Evolutionary conservation across 1,284 basidiomycete genomes (phyloP).

Genomic region (Heliocybe sulcata): DNA sequence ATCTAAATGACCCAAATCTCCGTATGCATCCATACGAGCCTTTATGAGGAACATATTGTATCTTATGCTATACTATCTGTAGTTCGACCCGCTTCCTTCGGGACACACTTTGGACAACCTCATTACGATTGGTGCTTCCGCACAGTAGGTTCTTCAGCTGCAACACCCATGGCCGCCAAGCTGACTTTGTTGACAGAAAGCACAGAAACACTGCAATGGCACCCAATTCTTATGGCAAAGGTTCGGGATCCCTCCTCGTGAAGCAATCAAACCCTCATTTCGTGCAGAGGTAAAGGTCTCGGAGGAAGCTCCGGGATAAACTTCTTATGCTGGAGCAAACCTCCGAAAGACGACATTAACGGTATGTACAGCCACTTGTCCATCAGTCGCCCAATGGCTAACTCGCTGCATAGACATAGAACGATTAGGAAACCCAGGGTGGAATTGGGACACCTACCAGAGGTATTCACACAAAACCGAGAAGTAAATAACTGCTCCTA

Average conservation of each 20-base stretch:
- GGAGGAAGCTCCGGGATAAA: conserved; percentile 13
- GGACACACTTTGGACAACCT: conserved; percentile 19
- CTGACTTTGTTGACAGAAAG: neutral
- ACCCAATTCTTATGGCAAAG: conserved; percentile 5
- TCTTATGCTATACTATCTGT: neutral
- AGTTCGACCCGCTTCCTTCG: conserved; percentile 22
- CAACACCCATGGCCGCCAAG: neutral
- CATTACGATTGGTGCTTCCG: conserved; percentile 19
- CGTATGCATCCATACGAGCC: conserved; percentile 10
- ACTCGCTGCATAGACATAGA: conserved; percentile 8
- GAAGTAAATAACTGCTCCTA: conserved; percentile 7
- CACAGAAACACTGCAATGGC: conserved; percentile 6
- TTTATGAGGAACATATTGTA: neutral
- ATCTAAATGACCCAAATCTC: conserved; percentile 17
- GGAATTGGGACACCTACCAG: conserved; percentile 13
- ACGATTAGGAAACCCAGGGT: conserved; percentile 14
- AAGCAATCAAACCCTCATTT: too few species aligned
- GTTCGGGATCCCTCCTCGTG: neutral
- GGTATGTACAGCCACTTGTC: neutral
- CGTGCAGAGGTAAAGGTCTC: conserved; percentile 6
- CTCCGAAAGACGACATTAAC: conserved; percentile 9
- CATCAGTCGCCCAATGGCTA: too few species aligned
- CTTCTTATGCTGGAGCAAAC: conserved; percentile 11
- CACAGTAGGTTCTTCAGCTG: conserved; percentile 14
- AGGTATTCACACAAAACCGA: conserved; percentile 9